phyloP scores from a whole-genome alignment of 1,284 basidiomycete species.

The Phylloporus gajari region DNA sequence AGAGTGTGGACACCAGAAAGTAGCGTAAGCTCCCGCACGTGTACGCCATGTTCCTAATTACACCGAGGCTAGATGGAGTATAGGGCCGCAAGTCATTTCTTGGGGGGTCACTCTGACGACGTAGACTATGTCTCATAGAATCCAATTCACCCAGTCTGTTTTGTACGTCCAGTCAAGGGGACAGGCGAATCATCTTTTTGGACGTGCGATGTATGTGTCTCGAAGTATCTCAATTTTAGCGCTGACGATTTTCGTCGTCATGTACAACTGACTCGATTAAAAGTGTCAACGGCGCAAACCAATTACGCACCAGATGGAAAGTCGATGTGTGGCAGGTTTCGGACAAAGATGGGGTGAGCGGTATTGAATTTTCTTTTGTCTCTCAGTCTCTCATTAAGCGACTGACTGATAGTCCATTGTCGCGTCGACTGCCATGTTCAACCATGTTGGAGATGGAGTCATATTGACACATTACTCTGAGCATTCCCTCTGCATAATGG shows the following conservation, averaged over 20 bases:
- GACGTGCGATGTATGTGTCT: constrained; percentile 73
- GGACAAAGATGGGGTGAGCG: constrained; percentile 58
- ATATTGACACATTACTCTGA: constrained; percentile 70
- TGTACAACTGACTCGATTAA: constrained; percentile 69
- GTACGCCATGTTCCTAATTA: background rate
- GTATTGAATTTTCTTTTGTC: background rate
- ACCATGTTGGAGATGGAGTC: constrained; percentile 74
- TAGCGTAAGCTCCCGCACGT: constrained; percentile 59
- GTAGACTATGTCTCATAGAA: constrained; percentile 84
- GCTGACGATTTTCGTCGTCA: constrained; percentile 52
- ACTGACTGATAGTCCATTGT: too few relatives aligned
- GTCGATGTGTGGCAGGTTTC: constrained; percentile 65
- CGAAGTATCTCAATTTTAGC: constrained; percentile 5
- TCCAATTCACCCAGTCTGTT: constrained; percentile 83
- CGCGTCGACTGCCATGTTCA: constrained; percentile 75
- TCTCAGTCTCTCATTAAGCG: constrained; percentile 1
- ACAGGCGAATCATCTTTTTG: constrained; percentile 80
- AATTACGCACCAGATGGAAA: constrained; percentile 78
- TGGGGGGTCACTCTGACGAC: constrained; percentile 77
- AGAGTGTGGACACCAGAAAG: constrained; percentile 78
- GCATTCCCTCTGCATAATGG: constrained; percentile 70
- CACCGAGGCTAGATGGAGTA: constrained; percentile 66
- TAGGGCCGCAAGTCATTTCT: constrained; percentile 68
- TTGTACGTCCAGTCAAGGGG: constrained; percentile 79
- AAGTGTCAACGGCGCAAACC: constrained; percentile 67